Base-by-base conservation (phyloP, 768 basidiomycete genomes). In the Xerocomellus amylosporus region DNA sequence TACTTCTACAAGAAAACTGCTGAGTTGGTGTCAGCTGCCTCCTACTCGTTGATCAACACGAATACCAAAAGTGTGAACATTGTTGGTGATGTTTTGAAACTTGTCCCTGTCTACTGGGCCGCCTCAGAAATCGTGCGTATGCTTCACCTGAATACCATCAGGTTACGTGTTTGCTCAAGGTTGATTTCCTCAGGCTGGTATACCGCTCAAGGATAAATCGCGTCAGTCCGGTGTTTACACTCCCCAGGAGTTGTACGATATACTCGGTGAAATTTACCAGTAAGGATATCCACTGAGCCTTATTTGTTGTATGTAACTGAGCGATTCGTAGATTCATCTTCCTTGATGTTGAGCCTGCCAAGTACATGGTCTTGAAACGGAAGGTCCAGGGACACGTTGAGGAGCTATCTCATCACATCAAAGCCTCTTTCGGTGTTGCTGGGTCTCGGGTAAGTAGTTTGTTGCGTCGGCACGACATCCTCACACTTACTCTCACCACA, bases 181-280 rank as follows among this genome's bases (percentile, higher is more conserved):
- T 30, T 48, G 30, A 12, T 49, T 28, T 47, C 17, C 5, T 20
- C 61, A 91, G 89, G 85, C 84, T 53, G 88, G 88, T 14, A 84
- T 93, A 53, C 68, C 75, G n/a, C 73, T 92, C 51, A 89, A 86
- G 71, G 80, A 79, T 2, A 78, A 78, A 50, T 60, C 77, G 3
- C 65, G 77, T 14, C 74, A 76, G 22, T 61, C 74, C n/a, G 89
- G 86, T n/a, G 71, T 73, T 34, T 88, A 82, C 62, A 86, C 86
- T 2, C 77, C 85, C 31, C 60, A 71, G 40, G 79, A 88, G 62
- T 71, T 93, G 41, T 88, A 80, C 58, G 69, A 76, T 17, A 83
- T 85, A 37, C 77, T 91, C 8, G 75, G 79, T 24, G 84, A 88
- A 20, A 86, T 92, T 48, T 92, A 90, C 68, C 71, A 81, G 84